Evolutionary conservation across 768 basidiomycete genomes (phyloP).

Genomic region (Tulasnella sp.): DNA sequence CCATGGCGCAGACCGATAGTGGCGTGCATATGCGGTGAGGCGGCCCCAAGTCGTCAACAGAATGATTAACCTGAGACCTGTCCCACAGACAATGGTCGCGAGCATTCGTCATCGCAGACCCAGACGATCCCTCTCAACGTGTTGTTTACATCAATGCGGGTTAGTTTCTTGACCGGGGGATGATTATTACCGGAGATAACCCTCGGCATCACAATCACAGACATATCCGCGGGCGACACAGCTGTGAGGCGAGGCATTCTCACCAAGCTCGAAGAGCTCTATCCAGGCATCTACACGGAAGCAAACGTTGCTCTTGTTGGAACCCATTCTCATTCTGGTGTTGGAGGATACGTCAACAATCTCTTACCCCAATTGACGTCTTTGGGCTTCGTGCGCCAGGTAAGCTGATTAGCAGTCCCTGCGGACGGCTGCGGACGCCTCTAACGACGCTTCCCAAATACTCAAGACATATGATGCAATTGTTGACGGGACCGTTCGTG

Average conservation of each 20-base stretch:
- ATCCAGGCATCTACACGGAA: constrained; percentile 61
- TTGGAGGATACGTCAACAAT: constrained; percentile 75
- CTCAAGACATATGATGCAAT: constrained; percentile 65
- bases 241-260: constrained; percentile 70
- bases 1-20: constrained; percentile 59
- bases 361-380: constrained; percentile 73
- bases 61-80: too few species aligned
- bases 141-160: constrained; percentile 76
- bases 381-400: constrained; percentile 59
- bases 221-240: constrained; percentile 79
- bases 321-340: constrained; percentile 70
- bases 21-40: constrained; percentile 66
- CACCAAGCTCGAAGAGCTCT: constrained; percentile 51
- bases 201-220: constrained; percentile 38
- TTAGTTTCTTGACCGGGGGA: constrained; percentile 35
- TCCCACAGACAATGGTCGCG: constrained; percentile 55
- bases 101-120: constrained; percentile 69
- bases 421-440: neutral
- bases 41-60: neutral
- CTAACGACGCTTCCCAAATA: neutral
- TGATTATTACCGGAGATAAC: neutral
- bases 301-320: constrained; percentile 72
- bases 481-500: constrained; percentile 51
- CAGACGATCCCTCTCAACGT: constrained; percentile 52
- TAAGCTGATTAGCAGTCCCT: neutral